Conservation (phyloP, 31 red algal genomes). For the Asparagopsis taxiformis region DNA sequence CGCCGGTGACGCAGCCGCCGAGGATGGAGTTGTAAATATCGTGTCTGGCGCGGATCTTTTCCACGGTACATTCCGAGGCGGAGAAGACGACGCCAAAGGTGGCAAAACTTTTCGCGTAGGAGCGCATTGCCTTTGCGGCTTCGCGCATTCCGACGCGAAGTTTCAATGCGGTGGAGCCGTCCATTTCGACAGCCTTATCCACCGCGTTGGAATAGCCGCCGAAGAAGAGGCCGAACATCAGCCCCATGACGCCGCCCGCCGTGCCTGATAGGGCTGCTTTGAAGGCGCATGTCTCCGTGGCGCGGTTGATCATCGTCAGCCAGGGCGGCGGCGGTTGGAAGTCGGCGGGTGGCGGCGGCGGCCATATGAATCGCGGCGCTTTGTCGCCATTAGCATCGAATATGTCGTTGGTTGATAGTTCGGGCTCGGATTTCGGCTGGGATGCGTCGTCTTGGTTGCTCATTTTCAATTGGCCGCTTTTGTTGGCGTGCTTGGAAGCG, state of each 20-base stretch:
- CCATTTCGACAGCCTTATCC: slow-evolving; percentile 91
- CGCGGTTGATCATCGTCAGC: slow-evolving; percentile 52
- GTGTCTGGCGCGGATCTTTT: slow-evolving; percentile 89
- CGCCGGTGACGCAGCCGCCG: slow-evolving; percentile 91
- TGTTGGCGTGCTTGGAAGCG: too few relatives aligned
- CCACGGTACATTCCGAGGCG: slow-evolving; percentile 81
- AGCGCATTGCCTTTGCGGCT: slow-evolving; percentile 66
- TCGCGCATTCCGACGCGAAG: slow-evolving; percentile 75
- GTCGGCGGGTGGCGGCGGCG: slow-evolving; percentile 30
- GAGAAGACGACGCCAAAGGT: slow-evolving; percentile 86
- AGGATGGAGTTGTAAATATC: slow-evolving; percentile 92
- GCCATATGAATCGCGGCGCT: slow-evolving; percentile 37
- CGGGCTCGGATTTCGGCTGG: too few relatives aligned
- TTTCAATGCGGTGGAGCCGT: slow-evolving; percentile 69
- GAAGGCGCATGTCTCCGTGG: slow-evolving; percentile 93
- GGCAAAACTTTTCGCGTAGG: slow-evolving; percentile 91
- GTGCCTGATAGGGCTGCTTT: slow-evolving; percentile 78
- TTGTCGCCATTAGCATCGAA: slow-evolving; percentile 11
- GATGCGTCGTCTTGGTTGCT: too few relatives aligned
- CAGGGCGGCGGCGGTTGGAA: slow-evolving; percentile 44
- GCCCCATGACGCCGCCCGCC: slow-evolving; percentile 82
- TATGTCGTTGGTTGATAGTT: slow-evolving; percentile 21
- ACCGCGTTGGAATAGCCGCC: slow-evolving; percentile 93
- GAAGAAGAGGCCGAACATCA: slow-evolving; percentile 88
- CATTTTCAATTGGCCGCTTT: too few relatives aligned